Evolutionary conservation across 768 basidiomycete genomes (phyloP).

Genomic region (Chalciporus chontae): DNA sequence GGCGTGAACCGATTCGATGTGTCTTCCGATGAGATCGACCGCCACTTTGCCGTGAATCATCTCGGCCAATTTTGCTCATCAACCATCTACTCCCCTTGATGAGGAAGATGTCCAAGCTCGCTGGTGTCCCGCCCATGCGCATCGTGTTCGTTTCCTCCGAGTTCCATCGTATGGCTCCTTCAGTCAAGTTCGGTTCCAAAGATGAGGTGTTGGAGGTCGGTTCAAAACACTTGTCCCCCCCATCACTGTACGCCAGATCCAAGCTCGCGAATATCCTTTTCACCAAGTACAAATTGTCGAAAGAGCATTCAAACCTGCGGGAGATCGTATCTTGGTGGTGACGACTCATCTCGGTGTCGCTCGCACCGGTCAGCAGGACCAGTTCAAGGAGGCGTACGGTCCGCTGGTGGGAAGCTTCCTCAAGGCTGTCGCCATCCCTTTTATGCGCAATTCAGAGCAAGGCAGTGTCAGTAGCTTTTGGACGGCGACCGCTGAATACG

Average conservation of each 20-base stretch:
- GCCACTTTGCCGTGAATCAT: constrained; percentile 33
- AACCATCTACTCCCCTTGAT: no score
- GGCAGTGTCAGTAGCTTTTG: constrained; percentile 28
- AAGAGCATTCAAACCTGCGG: constrained; percentile 22
- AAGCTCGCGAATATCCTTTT: constrained; percentile 41
- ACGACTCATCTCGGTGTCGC: no score
- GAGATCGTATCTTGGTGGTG: background rate
- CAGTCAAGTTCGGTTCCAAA: constrained; percentile 31
- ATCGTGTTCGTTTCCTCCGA: constrained; percentile 39
- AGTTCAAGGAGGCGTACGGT: background rate
- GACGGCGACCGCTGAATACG: constrained; percentile 29
- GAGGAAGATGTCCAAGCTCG: constrained; percentile 9
- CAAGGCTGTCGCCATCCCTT: constrained; percentile 21
- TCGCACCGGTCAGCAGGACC: background rate
- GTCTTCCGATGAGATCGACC: constrained; percentile 24
- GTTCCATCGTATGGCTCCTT: constrained; percentile 37
- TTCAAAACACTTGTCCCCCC: constrained; percentile 21
- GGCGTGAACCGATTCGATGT: constrained; percentile 22
- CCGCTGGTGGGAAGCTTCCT: constrained; percentile 1
- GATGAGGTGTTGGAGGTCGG: constrained; percentile 36
- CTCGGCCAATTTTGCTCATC: constrained; percentile 24
- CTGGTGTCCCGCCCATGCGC: constrained; percentile 28
- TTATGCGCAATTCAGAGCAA: constrained; percentile 27
- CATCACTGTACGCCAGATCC: constrained; percentile 23
- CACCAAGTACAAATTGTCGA: constrained; percentile 30